These are phyloP conservation scores for Rhazya stricta DNA, from an alignment of 257 asterid species.

Conservation along the genomic window DNA sequence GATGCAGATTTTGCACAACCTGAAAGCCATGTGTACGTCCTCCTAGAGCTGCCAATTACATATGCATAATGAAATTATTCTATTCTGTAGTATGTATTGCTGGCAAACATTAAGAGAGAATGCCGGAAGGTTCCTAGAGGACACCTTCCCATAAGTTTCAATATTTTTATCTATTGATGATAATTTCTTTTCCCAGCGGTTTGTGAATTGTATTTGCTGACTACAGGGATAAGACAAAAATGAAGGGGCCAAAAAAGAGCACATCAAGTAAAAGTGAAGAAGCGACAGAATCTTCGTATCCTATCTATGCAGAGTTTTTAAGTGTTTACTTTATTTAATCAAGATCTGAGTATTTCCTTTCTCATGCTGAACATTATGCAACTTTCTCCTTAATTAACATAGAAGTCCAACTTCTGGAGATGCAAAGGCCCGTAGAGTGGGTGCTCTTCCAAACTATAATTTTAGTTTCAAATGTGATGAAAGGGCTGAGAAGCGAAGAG, in stretches of 20 bases:
- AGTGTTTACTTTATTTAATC: background rate
- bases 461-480: conserved; percentile 90
- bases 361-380: conserved; percentile 7
- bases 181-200: conserved; percentile 1
- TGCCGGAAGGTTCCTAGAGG: conserved; percentile 1
- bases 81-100: background rate
- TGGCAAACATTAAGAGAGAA: background rate
- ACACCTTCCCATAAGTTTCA: background rate
- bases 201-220: conserved; percentile 21
- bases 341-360: conserved; percentile 5
- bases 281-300: conserved; percentile 32
- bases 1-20: conserved; percentile 22
- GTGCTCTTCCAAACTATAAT: conserved; percentile 69
- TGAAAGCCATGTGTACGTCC: conserved; percentile 30
- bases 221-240: conserved; percentile 30
- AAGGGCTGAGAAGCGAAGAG: conserved; percentile 92
- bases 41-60: background rate
- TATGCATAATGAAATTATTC: background rate
- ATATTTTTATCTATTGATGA: conserved; percentile 3
- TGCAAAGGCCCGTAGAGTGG: conserved; percentile 51
- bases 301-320: background rate
- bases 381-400: conserved; percentile 45
- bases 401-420: conserved; percentile 70
- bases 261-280: conserved; percentile 28
- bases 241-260: conserved; percentile 33